These are phyloP conservation scores for Plasmopara viticola DNA, from an alignment of 352 stramenopile genomes.

Conservation along the genomic window DNA sequence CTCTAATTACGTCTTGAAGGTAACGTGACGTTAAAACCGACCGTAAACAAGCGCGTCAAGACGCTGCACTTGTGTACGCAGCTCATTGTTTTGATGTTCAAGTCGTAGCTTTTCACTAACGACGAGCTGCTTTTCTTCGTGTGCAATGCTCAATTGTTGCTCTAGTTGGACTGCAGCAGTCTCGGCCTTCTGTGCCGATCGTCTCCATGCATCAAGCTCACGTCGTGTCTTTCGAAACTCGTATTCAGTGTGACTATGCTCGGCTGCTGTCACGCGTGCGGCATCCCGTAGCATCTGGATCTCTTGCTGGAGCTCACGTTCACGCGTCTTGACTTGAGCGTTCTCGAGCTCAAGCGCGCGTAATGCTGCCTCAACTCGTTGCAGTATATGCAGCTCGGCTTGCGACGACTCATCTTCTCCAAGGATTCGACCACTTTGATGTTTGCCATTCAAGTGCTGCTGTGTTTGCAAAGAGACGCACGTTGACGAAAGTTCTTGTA, in stretches of 20 bases:
- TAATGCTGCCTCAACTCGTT: constrained; percentile 62
- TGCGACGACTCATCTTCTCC: constrained; percentile 21
- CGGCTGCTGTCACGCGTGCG: constrained; percentile 38
- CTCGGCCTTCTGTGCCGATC: constrained; percentile 41
- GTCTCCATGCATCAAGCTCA: constrained; percentile 57
- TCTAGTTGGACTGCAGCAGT: constrained; percentile 39
- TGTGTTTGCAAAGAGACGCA: constrained; percentile 5
- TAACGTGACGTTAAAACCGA: constrained; percentile 38
- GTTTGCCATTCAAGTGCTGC: constrained; percentile 4
- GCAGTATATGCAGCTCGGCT: constrained; percentile 52
- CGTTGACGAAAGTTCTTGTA: constrained; percentile 1
- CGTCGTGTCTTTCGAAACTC: constrained; percentile 32
- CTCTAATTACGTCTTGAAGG: not conserved
- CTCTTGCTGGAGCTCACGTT: constrained; percentile 44
- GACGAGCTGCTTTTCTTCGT: constrained; percentile 61
- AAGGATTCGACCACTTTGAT: constrained; percentile 3
- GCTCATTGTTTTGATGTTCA: constrained; percentile 65
- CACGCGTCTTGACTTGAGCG: constrained; percentile 36
- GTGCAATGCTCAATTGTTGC: constrained; percentile 53
- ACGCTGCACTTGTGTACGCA: constrained; percentile 63
- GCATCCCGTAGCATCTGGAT: constrained; percentile 50
- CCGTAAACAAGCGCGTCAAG: constrained; percentile 73
- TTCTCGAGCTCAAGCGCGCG: constrained; percentile 71
- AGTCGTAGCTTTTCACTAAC: constrained; percentile 47
- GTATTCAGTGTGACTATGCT: constrained; percentile 48